Conservation (phyloP, 225 moss, liverwort and hornwort genomes). For the Sphagnum contortum region DNA sequence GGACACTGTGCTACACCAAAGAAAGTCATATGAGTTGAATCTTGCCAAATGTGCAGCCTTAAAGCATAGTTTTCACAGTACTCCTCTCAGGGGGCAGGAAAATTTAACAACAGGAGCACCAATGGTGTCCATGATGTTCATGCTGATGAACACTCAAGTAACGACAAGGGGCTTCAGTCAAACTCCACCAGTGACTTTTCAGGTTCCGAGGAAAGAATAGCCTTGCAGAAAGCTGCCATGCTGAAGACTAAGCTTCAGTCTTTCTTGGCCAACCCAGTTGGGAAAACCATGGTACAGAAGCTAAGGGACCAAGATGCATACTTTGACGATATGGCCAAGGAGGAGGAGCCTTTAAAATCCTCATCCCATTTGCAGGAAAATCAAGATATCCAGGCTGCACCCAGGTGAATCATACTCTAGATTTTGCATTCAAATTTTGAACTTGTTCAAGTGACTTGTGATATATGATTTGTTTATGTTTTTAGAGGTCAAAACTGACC, state of each 20-base stretch:
- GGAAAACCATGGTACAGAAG: constrained; percentile 12
- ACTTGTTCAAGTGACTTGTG: no score
- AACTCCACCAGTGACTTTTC: constrained; percentile 11
- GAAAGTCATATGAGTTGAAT: constrained; percentile 2
- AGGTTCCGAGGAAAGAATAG: constrained; percentile 34
- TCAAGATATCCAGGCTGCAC: constrained; percentile 12
- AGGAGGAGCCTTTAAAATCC: constrained; percentile 25
- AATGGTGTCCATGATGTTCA: constrained; percentile 29
- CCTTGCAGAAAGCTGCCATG: constrained; percentile 47
- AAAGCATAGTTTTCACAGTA: no score
- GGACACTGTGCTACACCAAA: no score
- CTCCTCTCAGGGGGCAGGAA: constrained; percentile 20
- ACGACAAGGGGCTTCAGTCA: constrained; percentile 9
- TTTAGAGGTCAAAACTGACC: no score
- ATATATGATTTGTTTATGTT: no score
- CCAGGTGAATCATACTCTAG: constrained; percentile 15
- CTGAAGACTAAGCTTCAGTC: constrained; percentile 54
- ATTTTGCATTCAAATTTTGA: no score
- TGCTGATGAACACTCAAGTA: constrained; percentile 19
- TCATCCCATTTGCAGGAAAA: constrained; percentile 12
- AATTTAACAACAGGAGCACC: constrained; percentile 13
- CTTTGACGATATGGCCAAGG: constrained; percentile 32
- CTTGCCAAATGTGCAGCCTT: no score
- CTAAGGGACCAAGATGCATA: constrained; percentile 21
- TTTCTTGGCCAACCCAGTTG: constrained; percentile 37